Evolutionary conservation across 2,329 filamentous ascomycete species (phyloP).

Genomic region (Tolypocladium paradoxum): DNA sequence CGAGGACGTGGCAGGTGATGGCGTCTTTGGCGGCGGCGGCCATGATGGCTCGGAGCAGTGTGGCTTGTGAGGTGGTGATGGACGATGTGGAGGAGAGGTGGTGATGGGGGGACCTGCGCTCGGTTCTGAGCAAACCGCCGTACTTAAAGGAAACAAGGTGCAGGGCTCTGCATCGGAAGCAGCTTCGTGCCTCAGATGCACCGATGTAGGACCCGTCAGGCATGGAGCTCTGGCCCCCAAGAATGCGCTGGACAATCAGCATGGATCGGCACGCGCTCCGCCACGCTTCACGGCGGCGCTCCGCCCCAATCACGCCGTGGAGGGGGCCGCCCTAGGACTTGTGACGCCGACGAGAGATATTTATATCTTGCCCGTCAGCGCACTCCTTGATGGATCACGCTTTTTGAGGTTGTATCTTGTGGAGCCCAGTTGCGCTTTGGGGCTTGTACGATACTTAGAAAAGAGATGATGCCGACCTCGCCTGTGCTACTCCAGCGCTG

Average conservation of each 20-base stretch:
- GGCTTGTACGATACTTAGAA: too few relatives aligned
- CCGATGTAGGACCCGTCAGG: background rate
- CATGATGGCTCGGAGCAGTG: background rate
- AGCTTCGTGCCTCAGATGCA: background rate
- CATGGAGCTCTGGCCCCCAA: background rate
- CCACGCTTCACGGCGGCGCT: background rate
- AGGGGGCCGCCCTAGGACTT: background rate
- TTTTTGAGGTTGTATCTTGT: background rate
- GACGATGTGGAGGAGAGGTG: background rate
- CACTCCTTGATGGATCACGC: too few relatives aligned
- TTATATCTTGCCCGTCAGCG: background rate
- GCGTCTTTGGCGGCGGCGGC: slow-evolving; percentile 36
- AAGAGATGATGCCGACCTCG: too few relatives aligned
- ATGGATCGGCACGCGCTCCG: background rate
- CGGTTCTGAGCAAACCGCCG: too few relatives aligned
- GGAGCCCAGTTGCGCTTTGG: too few relatives aligned
- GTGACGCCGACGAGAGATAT: background rate
- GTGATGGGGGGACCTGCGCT: too few relatives aligned
- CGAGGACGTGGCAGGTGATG: slow-evolving; percentile 81
- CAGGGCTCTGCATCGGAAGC: background rate
- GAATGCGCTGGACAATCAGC: background rate
- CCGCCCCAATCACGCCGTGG: background rate
- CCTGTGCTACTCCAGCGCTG: too few relatives aligned
- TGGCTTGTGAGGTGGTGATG: background rate
- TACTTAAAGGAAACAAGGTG: background rate